Evolutionary conservation across 495 filamentous ascomycete genomes (phyloP).

Genomic region (Xanthoparmelia taractica): DNA sequence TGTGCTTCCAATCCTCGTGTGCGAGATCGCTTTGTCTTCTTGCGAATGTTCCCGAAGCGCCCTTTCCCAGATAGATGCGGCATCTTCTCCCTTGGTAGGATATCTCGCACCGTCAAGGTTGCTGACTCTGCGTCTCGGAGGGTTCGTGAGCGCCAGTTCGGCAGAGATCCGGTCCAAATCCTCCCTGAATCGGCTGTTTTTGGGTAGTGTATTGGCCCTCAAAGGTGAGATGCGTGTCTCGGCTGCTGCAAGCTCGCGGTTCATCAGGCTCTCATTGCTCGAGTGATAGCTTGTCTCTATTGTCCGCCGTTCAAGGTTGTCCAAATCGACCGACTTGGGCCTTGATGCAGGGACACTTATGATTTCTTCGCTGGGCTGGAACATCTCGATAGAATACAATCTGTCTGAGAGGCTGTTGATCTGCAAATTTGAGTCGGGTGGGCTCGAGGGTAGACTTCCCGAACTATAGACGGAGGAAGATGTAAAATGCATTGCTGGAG

Average conservation of each 20-base stretch:
- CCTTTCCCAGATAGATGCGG: constrained; percentile 17
- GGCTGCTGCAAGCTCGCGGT: constrained; percentile 17
- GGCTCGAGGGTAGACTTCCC: constrained; percentile 13
- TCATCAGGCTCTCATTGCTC: constrained; percentile 17
- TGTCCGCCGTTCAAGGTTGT: constrained; percentile 11
- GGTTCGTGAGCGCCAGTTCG: constrained; percentile 14
- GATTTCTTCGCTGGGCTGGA: constrained; percentile 2
- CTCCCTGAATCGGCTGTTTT: constrained; percentile 20
- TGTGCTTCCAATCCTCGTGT: constrained; percentile 17
- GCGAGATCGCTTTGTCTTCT: constrained; percentile 15
- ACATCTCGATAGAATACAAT: neutral
- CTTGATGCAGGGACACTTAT: constrained; percentile 9
- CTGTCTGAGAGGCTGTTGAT: constrained; percentile 10
- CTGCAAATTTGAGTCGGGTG: constrained; percentile 4
- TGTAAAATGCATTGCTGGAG: neutral
- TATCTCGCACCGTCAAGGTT: constrained; percentile 17
- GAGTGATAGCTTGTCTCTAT: constrained; percentile 16
- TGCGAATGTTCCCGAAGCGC: constrained; percentile 18
- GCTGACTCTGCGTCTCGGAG: constrained; percentile 14
- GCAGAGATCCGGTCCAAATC: constrained; percentile 20
- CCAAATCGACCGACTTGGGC: constrained; percentile 2
- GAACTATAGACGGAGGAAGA: constrained; percentile 21
- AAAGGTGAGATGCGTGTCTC: constrained; percentile 13
- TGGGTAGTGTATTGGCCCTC: constrained; percentile 14
- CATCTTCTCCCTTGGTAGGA: constrained; percentile 3